Base-by-base conservation (phyloP, 495 filamentous ascomycete genomes). In the Staphylotrichum longicolle region DNA sequence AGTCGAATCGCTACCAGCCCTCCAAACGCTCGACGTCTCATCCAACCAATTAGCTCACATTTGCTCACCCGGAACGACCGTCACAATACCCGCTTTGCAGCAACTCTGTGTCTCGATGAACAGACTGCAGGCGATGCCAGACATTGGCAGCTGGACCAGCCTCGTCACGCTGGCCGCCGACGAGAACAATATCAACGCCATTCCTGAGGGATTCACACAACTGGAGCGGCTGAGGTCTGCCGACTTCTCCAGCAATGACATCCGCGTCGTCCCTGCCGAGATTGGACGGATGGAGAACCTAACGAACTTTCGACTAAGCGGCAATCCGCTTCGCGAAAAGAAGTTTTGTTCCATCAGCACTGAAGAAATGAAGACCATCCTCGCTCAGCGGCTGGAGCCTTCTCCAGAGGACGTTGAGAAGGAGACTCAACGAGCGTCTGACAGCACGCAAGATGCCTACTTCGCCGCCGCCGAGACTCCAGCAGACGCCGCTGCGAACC, bases 261-360 rank as follows among this genome's bases (percentile, higher is more conserved):
- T 98, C 14, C 85, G 82, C 7, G 75, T 82, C 20, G 66, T 98
- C 40, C 91, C 95, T 63, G 82, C 89, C 10, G 83, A 83, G 65
- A 84, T 98, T 60, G 90, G 89, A 6, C 73, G 84, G 34, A 96
- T 98, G 90, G 84, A 91, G 4, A 86, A 75, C 53, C 77, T 98
- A 8, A 79, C 82, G 8, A 85, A 84, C 59, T 81, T 97, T 44
- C 83, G 83, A 10, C 79, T 98, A 41, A 85, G 86, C 49, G 91
- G 90, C 12, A 98, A 98, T 68, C 94, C 94, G 5, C 74, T 98
- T 11, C 79, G 88, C 48, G 92, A 96, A 65, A 91, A 89, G 65
- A 95, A 89, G 70, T 88, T 94, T 57, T 77, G 92, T 37, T 86
- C 78, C 27, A 89, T 96, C 80, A 79, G 80, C 32, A 91, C 90